Percentiles rank a stretch among this genome's conserved stretches.
Conservation (phyloP, 495 filamentous ascomycete species). For the Penicillium riverlandense region DNA sequence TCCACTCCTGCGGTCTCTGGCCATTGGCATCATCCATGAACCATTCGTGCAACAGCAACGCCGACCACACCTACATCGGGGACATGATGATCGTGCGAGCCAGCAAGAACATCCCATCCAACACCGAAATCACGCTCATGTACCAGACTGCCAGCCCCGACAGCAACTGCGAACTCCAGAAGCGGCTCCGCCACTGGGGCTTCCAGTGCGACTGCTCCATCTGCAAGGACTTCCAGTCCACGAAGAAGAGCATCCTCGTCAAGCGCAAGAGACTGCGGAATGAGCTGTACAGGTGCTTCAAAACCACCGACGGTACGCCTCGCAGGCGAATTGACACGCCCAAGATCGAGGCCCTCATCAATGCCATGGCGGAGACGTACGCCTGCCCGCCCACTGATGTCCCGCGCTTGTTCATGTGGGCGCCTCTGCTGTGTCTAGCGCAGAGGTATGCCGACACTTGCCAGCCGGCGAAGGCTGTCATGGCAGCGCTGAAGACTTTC, state of each 20-base stretch:
- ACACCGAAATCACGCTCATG: slow-evolving; percentile 42
- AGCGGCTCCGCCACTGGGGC: slow-evolving; percentile 26
- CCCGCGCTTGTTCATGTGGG: slow-evolving; percentile 23
- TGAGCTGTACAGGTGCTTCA: slow-evolving; percentile 4
- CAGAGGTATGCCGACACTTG: slow-evolving; percentile 1
- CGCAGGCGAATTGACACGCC: neutral
- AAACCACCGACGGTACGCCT: neutral
- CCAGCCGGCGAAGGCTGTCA: slow-evolving; percentile 13
- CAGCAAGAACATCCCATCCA: slow-evolving; percentile 27
- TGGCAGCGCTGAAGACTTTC: slow-evolving; percentile 20
- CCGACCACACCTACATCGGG: slow-evolving; percentile 44
- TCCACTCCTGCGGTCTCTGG: slow-evolving; percentile 45
- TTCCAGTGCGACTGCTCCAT: slow-evolving; percentile 42
- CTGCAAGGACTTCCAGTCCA: slow-evolving; percentile 23
- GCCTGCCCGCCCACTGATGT: slow-evolving; percentile 10
- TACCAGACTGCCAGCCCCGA: slow-evolving; percentile 17
- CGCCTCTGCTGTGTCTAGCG: slow-evolving; percentile 21
- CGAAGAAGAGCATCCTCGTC: neutral
- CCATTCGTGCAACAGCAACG: slow-evolving; percentile 46
- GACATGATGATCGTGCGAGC: slow-evolving; percentile 56
- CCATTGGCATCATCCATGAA: slow-evolving; percentile 46
- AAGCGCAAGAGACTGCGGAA: slow-evolving; percentile 7
- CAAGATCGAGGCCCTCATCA: slow-evolving; percentile 10
- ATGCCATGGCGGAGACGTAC: slow-evolving; percentile 24
- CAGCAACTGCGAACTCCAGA: too few relatives aligned